A percentile compares a stretch with the other conserved stretches of the same genome.
phyloP scores from a whole-genome alignment of 1,284 basidiomycete genomes.

The Leccinum insolens region DNA sequence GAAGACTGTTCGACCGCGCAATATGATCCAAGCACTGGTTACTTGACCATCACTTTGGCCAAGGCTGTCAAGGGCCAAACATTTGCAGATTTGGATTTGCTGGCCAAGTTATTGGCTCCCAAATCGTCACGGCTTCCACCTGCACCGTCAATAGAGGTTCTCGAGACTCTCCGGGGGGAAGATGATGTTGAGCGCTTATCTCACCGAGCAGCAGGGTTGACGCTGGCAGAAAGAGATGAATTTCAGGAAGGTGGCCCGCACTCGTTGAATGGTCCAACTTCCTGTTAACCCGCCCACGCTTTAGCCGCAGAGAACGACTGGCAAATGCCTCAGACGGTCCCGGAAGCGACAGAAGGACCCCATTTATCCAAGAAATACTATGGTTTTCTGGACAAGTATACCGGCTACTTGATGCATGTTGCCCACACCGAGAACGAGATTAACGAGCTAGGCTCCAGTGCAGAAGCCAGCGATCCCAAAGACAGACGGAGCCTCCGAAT shows the following conservation, averaged over 20 bases:
- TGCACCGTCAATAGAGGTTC: constrained; percentile 65
- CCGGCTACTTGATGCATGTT: constrained; percentile 73
- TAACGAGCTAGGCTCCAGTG: constrained; percentile 72
- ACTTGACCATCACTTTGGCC: constrained; percentile 68
- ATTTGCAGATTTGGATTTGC: constrained; percentile 75
- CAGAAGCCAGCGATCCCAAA: constrained; percentile 48
- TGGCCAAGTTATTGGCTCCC: constrained; percentile 75
- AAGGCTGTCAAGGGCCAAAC: constrained; percentile 66
- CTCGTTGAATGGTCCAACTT: neutral
- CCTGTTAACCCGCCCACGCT: constrained; percentile 10
- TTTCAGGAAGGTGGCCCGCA: constrained; percentile 56
- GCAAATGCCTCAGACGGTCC: constrained; percentile 67
- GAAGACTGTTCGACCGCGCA: constrained; percentile 70
- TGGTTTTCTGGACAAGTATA: constrained; percentile 73
- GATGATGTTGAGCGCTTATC: constrained; percentile 47
- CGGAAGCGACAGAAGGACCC: constrained; percentile 42
- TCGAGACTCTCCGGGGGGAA: constrained; percentile 35
- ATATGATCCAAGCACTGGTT: constrained; percentile 74
- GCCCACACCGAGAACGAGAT: constrained; percentile 76
- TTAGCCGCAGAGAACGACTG: constrained; percentile 77
- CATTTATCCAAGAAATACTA: constrained; percentile 54
- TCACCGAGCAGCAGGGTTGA: constrained; percentile 40
- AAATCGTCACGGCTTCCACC: constrained; percentile 42
- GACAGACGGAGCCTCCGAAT: constrained; percentile 55
- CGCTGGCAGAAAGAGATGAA: constrained; percentile 54